Percentiles rank a stretch among this genome's conserved stretches.
Evolutionary conservation across 495 filamentous ascomycete genomes (phyloP).

Genomic region (Chlorociboria aeruginascens): DNA sequence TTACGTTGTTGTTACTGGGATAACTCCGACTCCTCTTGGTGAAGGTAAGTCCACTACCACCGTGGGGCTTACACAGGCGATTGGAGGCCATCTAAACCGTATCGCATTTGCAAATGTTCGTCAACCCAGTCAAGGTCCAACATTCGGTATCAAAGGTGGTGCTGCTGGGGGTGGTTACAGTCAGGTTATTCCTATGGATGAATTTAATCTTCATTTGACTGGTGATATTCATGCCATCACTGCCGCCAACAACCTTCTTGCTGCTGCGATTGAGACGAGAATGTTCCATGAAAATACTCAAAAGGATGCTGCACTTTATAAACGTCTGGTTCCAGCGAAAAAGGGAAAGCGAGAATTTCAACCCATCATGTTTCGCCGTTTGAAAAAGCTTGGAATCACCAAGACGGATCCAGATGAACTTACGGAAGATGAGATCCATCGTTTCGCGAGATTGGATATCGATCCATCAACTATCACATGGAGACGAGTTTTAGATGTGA

Average conservation of each 20-base stretch:
- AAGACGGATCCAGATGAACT: constrained; percentile 89
- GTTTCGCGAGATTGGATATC: constrained; percentile 88
- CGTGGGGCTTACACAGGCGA: constrained; percentile 86
- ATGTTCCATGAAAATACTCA: constrained; percentile 97
- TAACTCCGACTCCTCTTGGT: constrained; percentile 93
- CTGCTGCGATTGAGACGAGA: constrained; percentile 91
- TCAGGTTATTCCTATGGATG: constrained; percentile 99
- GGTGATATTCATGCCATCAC: constrained; percentile 97
- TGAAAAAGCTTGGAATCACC: constrained; percentile 90
- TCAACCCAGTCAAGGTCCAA: constrained; percentile 93
- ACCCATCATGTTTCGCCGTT: constrained; percentile 78
- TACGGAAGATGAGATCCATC: constrained; percentile 74
- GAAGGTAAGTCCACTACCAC: constrained; percentile 99
- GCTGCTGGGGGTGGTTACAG: constrained; percentile 95
- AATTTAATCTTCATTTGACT: constrained; percentile 96
- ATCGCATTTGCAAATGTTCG: constrained; percentile 93
- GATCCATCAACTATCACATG: constrained; percentile 96
- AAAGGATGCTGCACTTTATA: constrained; percentile 82
- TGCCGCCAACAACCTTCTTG: constrained; percentile 96
- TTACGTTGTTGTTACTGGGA: constrained; percentile 87
- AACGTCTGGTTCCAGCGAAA: constrained; percentile 76
- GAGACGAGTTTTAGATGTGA: constrained; percentile 92
- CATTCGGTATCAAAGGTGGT: constrained; percentile 97
- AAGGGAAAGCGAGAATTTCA: constrained; percentile 80
- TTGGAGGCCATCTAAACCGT: constrained; percentile 76